Base-by-base conservation (phyloP, 1,139 yeast species). In the Petasospora fabianii region DNA sequence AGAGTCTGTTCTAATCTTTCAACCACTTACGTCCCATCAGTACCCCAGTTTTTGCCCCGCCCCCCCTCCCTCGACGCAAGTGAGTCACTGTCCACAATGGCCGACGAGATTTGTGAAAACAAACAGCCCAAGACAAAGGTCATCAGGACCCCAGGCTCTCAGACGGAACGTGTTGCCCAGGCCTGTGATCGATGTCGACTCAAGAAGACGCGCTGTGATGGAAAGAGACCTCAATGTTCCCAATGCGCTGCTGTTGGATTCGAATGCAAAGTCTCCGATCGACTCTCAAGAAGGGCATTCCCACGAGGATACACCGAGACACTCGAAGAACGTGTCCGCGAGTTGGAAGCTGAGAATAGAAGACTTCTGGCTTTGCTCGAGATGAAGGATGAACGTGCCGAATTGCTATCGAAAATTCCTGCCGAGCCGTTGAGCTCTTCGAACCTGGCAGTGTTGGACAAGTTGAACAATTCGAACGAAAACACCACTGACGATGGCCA, bases 151-250 rank as follows among this genome's bases (percentile, higher is more conserved):
- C 60, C 59, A 9, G 58, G 59, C 9, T 56, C 58, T 3, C 52
- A 56, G 32, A 47, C 54, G 2, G 60, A 56, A 24, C 50, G 84
- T 45, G 80, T 80, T 4, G 75, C 84, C 2, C 92, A 83, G 59
- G 92, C 92, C 7, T 84, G 94, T 63, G 94, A 84, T 58, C 64
- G 94, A 32, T 84, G 94, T 54, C 66, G 94, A 36, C 70, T 82
- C 46, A 80, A 84, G 50, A 84, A 84, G 61, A 80, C 83, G 45
- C 80, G 80, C 50, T 84, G 94, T 62, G 84, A 81, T 51, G 92
- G 92, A 1, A 66, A 72, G 42, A 68, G 76, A 4, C 90, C 90
- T 8, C 61, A 61, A 35, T 84, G 94, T 58, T 68, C 75, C 19
- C 80, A 80, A 51, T 84, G 94, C 56, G 66, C 66, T 21, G 76